Percentiles rank a stretch among this genome's conserved stretches.
phyloP scores from a whole-genome alignment of 208 protist genomes.

The Leishmania braziliensis region DNA sequence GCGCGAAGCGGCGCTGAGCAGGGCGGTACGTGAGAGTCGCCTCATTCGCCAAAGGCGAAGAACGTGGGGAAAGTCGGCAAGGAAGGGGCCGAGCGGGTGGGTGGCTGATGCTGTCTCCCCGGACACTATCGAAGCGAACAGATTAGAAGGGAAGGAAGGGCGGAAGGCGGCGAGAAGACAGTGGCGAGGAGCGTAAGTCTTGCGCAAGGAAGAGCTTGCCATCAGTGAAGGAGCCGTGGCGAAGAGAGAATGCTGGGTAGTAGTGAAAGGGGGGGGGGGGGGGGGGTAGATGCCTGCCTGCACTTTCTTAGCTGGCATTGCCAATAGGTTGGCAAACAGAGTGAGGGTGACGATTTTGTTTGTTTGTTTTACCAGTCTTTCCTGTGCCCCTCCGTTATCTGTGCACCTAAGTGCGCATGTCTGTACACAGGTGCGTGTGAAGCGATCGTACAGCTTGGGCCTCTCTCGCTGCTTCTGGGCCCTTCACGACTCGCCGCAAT shows the following conservation, averaged over 20 bases:
- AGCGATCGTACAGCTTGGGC: neutral
- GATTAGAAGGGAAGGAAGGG: neutral
- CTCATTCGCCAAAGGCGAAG: slow-evolving; percentile 2
- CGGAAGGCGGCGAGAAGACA: neutral
- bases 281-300: neutral
- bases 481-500: neutral
- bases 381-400: neutral
- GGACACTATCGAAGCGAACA: slow-evolving; percentile 4
- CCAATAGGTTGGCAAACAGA: neutral
- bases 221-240: neutral
- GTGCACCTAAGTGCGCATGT: neutral
- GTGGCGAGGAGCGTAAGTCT: neutral
- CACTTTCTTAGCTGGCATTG: neutral
- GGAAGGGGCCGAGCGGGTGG: neutral
- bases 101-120: neutral
- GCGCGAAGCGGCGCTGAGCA: neutral
- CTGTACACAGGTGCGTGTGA: neutral
- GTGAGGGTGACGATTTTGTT: neutral
- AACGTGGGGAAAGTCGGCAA: neutral
- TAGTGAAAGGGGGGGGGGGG: too few species aligned
- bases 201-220: neutral
- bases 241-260: neutral
- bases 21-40: neutral
- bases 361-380: neutral
- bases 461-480: neutral